These are phyloP conservation scores for Amaranthus tricolor DNA, from an alignment of 179 eudicot genomes.

Conservation along the genomic window DNA sequence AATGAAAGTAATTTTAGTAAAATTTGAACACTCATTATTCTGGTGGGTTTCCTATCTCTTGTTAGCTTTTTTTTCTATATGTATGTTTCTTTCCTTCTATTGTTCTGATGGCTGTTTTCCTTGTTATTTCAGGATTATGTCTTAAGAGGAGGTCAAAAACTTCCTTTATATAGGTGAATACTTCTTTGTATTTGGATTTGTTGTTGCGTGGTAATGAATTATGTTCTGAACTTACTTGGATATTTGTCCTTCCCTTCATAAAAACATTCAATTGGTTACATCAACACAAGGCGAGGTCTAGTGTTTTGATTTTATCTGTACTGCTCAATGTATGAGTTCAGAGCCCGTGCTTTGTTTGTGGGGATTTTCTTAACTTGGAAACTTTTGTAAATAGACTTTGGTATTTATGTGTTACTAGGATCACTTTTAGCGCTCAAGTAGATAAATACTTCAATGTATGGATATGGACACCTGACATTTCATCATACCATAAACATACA, in stretches of 20 bases:
- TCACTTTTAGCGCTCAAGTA: not conserved
- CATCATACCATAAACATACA: not conserved
- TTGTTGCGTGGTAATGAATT: slow-evolving; percentile 8
- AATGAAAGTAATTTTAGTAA: not conserved
- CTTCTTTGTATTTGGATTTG: not conserved
- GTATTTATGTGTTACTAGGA: not conserved
- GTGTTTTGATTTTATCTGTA: not conserved
- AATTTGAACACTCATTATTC: not conserved
- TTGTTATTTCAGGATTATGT: slow-evolving; percentile 60
- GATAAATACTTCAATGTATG: not conserved
- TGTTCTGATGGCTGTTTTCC: slow-evolving; percentile 10
- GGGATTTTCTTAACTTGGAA: not conserved
- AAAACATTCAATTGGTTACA: not conserved
- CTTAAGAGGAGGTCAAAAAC: slow-evolving; percentile 74
- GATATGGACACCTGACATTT: not conserved
- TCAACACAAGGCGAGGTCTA: not conserved
- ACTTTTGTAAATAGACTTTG: not conserved
- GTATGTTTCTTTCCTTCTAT: not conserved
- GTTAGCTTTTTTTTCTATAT: not conserved
- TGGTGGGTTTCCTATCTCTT: not conserved
- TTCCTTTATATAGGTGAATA: slow-evolving; percentile 86
- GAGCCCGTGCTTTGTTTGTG: not conserved
- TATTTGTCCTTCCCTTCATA: not conserved
- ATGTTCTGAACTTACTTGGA: not conserved
- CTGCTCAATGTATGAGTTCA: not conserved